phyloP scores from a whole-genome alignment of 768 basidiomycete species.

The Leccinum boreale region DNA sequence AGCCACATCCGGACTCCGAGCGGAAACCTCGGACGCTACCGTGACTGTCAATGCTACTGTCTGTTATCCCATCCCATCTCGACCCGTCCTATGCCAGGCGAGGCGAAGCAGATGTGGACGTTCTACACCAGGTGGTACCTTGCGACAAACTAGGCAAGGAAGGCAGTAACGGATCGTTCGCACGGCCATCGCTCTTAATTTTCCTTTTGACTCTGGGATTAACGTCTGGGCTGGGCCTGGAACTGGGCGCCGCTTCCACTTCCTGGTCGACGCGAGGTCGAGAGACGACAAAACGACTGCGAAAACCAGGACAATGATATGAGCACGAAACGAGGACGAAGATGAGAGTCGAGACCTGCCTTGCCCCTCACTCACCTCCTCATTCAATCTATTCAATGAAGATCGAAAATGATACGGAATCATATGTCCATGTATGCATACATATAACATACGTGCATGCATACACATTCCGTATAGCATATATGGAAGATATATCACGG shows the following conservation, averaged over 20 bases:
- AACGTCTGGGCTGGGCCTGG: not conserved
- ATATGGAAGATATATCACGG: not conserved
- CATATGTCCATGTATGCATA: not conserved
- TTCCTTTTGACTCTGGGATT: not conserved
- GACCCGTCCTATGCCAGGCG: not conserved
- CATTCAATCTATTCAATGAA: not conserved
- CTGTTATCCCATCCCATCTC: not conserved
- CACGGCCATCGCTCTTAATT: not conserved
- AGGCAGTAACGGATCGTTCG: not conserved
- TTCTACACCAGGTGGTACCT: not conserved
- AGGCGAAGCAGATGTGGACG: not conserved
- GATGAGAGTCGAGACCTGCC: not conserved
- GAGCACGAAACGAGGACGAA: not conserved
- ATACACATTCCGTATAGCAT: not conserved
- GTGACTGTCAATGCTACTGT: not conserved
- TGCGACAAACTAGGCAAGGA: not conserved
- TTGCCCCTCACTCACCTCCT: not conserved
- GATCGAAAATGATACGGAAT: not conserved
- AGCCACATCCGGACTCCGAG: not conserved
- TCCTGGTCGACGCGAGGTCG: not conserved
- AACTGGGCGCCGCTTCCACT: not conserved
- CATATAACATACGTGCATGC: not conserved
- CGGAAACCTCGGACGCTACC: conserved; percentile 12
- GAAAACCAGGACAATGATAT: not conserved
- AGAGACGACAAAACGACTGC: not conserved